Evolutionary conservation across 768 basidiomycete species (phyloP).

Genomic region (Coprinopsis cinerea): DNA sequence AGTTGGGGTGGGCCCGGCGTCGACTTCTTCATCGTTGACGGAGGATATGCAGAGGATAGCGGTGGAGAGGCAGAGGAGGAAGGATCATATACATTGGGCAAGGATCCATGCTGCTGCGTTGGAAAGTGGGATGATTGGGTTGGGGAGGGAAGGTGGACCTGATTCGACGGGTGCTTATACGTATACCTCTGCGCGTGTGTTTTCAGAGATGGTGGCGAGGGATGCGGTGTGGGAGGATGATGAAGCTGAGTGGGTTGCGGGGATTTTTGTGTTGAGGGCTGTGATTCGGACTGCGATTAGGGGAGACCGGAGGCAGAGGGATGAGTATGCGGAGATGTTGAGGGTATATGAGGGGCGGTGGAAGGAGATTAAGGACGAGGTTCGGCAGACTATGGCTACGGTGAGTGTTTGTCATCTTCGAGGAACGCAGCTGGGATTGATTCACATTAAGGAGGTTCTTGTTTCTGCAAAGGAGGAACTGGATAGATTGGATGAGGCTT

Average conservation of each 20-base stretch:
- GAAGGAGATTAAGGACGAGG: slow-evolving; percentile 69
- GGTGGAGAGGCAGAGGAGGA: slow-evolving; percentile 50
- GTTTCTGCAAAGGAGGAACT: slow-evolving; percentile 51
- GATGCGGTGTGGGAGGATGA: slow-evolving; percentile 63
- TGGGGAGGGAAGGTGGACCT: slow-evolving; percentile 24
- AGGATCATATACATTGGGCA: slow-evolving; percentile 64
- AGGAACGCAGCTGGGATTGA: slow-evolving; percentile 1
- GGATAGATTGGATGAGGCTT: slow-evolving; percentile 27
- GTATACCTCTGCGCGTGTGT: slow-evolving; percentile 38
- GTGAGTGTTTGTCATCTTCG: slow-evolving; percentile 26
- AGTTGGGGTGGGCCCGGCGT: too few relatives aligned
- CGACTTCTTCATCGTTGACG: slow-evolving; percentile 31
- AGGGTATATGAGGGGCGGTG: slow-evolving; percentile 56
- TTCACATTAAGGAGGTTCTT: slow-evolving; percentile 37
- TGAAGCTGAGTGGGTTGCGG: slow-evolving; percentile 66
- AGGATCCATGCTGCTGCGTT: slow-evolving; percentile 60
- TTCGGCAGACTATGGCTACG: slow-evolving; percentile 54
- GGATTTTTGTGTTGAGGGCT: slow-evolving; percentile 51
- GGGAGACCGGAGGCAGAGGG: slow-evolving; percentile 40
- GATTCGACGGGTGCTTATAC: slow-evolving; percentile 38
- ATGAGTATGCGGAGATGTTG: slow-evolving; percentile 50
- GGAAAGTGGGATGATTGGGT: slow-evolving; percentile 46
- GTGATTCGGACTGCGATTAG: slow-evolving; percentile 50
- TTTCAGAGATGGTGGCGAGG: slow-evolving; percentile 56
- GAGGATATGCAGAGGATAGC: slow-evolving; percentile 64